Base-by-base conservation (phyloP, 805 yeast genomes). In the Candida khao-thaluensis region DNA sequence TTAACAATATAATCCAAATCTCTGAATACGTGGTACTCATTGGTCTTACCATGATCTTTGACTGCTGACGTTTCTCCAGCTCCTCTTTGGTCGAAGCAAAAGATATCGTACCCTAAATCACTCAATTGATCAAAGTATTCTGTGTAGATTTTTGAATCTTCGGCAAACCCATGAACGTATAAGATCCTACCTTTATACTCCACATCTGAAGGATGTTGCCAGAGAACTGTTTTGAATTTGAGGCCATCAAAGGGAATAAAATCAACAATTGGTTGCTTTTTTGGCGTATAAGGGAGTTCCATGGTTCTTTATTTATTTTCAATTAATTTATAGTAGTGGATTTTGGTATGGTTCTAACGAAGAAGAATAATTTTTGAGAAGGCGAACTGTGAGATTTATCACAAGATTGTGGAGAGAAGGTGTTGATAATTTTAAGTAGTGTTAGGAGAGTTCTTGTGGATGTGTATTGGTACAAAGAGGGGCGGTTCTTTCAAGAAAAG, bases 41-140 rank as follows among this genome's bases (percentile, higher is more conserved):
- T 66, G 1, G 86, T 77, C 17, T 58, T 55, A 7, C 90, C 91
- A 32, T 69, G 64, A 5, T 60, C 53, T 22, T 71, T 68, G 17
- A 78, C 79, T 1, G 74, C 71, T 1, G 79, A 71, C 0, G 90
- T 82, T 37, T 64, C 71, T 2, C 90, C 90, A 7, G 87, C 77
- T 1, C 93, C 95, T 53, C 90, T 67, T 58, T 84, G 91, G 56
- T 81, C 88, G 57, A 76, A 85, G 52, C 76, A 75, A 54, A 80
- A 82, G 0, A 75, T 66, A 50, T 84, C 89, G 54, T 73, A 82
- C 0, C 91, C 90, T 15, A 48, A 42, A 16, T 53, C 51, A 2
- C 74, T 62, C 40, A 83, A 54, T 3, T 65, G 61, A 49, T 85
- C 89, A 53, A 76, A 73, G 20, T 75, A 51, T 37, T 76, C 73